Evolutionary conservation across 306 rosid genomes (phyloP), one percentile per base, ranked within the genome.

Genomic region (Ceratonia siliqua): DNA sequence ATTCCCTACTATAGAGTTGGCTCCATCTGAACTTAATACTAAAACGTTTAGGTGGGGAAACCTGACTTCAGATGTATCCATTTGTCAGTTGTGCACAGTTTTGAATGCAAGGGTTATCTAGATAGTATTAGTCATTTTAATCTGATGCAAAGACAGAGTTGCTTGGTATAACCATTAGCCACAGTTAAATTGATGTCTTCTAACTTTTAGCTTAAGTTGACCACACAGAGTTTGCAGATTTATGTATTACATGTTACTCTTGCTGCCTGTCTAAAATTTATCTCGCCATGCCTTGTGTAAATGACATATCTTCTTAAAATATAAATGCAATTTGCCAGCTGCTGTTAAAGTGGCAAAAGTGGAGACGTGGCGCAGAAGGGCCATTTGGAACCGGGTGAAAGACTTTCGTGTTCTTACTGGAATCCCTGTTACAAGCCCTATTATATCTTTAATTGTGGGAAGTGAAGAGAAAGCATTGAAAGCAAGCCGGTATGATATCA

Each of bases 301-400:
- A 67, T 56, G 5, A 39, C 68, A 49, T 41, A 73, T 35, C 61
- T 22, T 39, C 48, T 62, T 21, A 62, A 22, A 63, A 32, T 63
- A n/a, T 43, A 45, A 52, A 61, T 86, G 72, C 53, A 43, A 73
- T 68, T 65, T 84, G 54, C 62, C 89, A 91, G 98, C 98, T 90
- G 90, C 96, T 59, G 87, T 90, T 52, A 18, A 67, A 71, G 97
- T 94, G 70, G 96, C 96, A 38, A 83, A 82, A 78, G 85, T 63
- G 75, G 98, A 94, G 88, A 63, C 56, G 58, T 94, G 99, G 97
- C 90, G 99, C 33, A 80, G 99, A 81, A 75, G 74, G 72, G 96
- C 85, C 59, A 77, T 94, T 14, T 86, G 96, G 95, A 57, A 85
- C 20, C 74, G 96, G 70, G 96, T 92, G 75, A 83, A 82, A 78